phyloP scores from a whole-genome alignment of 805 yeast genomes.

The Saturnispora hagleri region DNA sequence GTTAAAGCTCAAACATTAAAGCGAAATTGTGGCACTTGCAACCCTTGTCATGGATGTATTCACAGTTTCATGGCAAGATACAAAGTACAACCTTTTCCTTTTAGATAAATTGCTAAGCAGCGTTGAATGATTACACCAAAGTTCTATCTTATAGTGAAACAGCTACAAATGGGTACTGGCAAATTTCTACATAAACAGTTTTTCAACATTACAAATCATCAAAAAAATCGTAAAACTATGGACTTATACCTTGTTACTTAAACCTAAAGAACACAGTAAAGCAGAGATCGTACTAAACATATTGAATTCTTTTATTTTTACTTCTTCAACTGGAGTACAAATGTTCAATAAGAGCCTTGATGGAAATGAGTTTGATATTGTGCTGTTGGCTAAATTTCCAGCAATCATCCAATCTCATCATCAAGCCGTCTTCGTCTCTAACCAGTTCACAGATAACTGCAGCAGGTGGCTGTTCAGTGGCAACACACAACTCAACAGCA shows the following conservation, averaged over 20 bases:
- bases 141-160: too few relatives aligned
- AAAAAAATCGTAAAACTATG: neutral
- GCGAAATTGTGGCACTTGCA: too few relatives aligned
- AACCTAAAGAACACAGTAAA: neutral
- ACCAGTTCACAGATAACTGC: slow-evolving; percentile 93
- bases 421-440: slow-evolving; percentile 83
- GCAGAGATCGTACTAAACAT: neutral
- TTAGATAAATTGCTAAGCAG: too few relatives aligned
- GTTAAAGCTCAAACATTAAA: too few relatives aligned
- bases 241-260: neutral
- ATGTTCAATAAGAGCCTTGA: slow-evolving; percentile 60
- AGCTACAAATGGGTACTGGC: neutral
- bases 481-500: slow-evolving; percentile 73
- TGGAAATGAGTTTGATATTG: slow-evolving; percentile 64
- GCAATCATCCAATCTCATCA: slow-evolving; percentile 93
- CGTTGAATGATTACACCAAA: too few relatives aligned
- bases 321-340: slow-evolving; percentile 26
- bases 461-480: slow-evolving; percentile 75
- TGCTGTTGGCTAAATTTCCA: slow-evolving; percentile 52
- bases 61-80: too few relatives aligned
- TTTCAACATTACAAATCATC: neutral
- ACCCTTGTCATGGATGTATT: too few relatives aligned
- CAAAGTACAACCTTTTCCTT: too few relatives aligned
- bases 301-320: neutral
- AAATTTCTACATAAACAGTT: neutral